Conservation (phyloP, 495 filamentous ascomycete genomes). For the Penicillium goetzii region DNA sequence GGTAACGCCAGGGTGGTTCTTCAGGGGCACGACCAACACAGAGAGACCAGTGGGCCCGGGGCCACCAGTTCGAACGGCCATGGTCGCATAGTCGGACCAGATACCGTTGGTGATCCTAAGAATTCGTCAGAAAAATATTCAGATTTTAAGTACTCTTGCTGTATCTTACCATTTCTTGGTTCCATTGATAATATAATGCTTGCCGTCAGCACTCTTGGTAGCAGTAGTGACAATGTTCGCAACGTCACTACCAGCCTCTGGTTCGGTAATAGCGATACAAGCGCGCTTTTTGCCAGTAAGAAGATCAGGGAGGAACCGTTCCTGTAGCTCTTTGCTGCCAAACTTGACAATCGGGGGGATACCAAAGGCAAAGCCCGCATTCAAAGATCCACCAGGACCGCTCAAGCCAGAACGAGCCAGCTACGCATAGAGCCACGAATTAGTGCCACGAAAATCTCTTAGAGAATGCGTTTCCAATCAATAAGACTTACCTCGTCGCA, state of each 20-base stretch:
- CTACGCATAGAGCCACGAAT: slow-evolving; percentile 26
- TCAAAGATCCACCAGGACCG: slow-evolving; percentile 63
- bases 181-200: slow-evolving; percentile 72
- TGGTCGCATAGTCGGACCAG: slow-evolving; percentile 71
- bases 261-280: slow-evolving; percentile 82
- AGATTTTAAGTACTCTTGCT: not conserved
- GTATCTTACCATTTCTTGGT: slow-evolving; percentile 70
- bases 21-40: slow-evolving; percentile 68
- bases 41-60: slow-evolving; percentile 64
- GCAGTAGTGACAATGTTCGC: slow-evolving; percentile 72
- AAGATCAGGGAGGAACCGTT: slow-evolving; percentile 65
- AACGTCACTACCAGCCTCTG: slow-evolving; percentile 71
- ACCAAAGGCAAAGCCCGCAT: slow-evolving; percentile 71
- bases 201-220: slow-evolving; percentile 62
- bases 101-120: slow-evolving; percentile 74
- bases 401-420: slow-evolving; percentile 65
- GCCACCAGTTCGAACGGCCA: slow-evolving; percentile 78
- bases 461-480: not conserved
- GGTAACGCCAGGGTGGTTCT: slow-evolving; percentile 61
- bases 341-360: slow-evolving; percentile 73
- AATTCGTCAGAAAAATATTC: slow-evolving; percentile 5
- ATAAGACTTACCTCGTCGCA: slow-evolving; percentile 56
- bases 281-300: slow-evolving; percentile 65
- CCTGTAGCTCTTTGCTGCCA: slow-evolving; percentile 61
- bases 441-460: not conserved